Conservation (phyloP, 306 rosid species). For the Betula pendula region DNA sequence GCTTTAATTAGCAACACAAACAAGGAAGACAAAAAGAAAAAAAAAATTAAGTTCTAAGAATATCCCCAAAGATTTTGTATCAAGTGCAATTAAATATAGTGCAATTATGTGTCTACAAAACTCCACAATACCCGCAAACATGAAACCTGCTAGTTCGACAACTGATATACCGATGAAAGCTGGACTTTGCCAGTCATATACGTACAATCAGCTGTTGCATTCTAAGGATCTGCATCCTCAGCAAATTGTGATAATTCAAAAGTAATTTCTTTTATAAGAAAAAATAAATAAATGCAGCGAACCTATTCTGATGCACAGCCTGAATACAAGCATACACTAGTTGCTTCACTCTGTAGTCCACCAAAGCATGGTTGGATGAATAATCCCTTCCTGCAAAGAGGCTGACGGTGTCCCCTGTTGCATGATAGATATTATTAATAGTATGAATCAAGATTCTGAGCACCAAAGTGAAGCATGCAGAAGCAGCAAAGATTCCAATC, state of each 20-base stretch:
- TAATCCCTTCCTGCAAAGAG: conserved; percentile 79
- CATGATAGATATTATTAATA: conserved; percentile 25
- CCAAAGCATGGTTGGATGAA: conserved; percentile 57
- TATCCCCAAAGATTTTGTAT: background rate
- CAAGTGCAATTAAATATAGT: background rate
- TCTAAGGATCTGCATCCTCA: background rate
- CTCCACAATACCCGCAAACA: background rate
- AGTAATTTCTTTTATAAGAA: background rate
- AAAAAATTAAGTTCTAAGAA: background rate
- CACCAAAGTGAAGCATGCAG: conserved; percentile 16
- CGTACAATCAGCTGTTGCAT: background rate
- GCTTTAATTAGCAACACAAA: conserved; percentile 14
- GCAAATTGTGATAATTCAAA: background rate
- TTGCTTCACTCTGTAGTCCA: conserved; percentile 73
- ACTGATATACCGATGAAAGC: background rate
- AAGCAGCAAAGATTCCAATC: conserved; percentile 18
- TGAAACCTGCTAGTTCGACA: background rate
- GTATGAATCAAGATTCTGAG: conserved; percentile 6
- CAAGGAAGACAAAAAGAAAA: background rate
- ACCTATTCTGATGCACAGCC: conserved; percentile 86
- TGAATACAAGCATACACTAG: conserved; percentile 66
- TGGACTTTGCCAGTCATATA: background rate
- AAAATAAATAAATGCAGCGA: conserved; percentile 19
- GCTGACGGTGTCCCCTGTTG: conserved; percentile 65
- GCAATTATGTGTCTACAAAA: background rate